These are phyloP conservation scores for Globisporangium splendens DNA, from an alignment of 352 stramenopile species.

Conservation along the genomic window DNA sequence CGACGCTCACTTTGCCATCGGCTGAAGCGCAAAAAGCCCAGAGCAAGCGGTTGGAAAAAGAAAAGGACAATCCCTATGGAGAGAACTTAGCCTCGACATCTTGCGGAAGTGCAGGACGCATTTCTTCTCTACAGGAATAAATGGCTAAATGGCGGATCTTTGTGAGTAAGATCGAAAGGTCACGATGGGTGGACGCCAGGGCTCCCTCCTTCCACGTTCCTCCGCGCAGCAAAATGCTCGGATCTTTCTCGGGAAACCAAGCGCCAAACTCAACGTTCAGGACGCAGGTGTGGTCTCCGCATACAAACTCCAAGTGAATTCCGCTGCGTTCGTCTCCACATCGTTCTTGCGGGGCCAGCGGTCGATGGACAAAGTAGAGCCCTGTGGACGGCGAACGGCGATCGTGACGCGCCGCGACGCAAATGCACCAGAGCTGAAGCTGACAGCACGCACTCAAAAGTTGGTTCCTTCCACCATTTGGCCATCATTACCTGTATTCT, in stretches of 20 bases:
- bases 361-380: not conserved
- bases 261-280: not conserved
- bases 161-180: too few species aligned
- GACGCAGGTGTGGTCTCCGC: too few species aligned
- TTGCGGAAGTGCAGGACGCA: too few species aligned
- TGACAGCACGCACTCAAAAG: constrained; percentile 8
- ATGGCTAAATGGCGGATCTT: too few species aligned
- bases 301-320: not conserved
- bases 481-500: too few species aligned
- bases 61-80: too few species aligned
- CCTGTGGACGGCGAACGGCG: constrained; percentile 6
- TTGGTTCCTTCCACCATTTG: not conserved
- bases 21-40: not conserved
- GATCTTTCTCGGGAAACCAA: not conserved
- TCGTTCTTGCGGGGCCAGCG: not conserved
- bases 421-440: constrained; percentile 10
- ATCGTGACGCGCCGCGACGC: constrained; percentile 35
- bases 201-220: too few species aligned
- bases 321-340: not conserved
- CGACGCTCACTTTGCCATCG: not conserved
- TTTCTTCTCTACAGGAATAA: too few species aligned
- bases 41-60: too few species aligned
- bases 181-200: too few species aligned
- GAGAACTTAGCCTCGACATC: too few species aligned
- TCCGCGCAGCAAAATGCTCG: too few species aligned